These are phyloP conservation scores for Citropsis articulata DNA, from an alignment of 345 rosid genomes.

Conservation along the genomic window DNA sequence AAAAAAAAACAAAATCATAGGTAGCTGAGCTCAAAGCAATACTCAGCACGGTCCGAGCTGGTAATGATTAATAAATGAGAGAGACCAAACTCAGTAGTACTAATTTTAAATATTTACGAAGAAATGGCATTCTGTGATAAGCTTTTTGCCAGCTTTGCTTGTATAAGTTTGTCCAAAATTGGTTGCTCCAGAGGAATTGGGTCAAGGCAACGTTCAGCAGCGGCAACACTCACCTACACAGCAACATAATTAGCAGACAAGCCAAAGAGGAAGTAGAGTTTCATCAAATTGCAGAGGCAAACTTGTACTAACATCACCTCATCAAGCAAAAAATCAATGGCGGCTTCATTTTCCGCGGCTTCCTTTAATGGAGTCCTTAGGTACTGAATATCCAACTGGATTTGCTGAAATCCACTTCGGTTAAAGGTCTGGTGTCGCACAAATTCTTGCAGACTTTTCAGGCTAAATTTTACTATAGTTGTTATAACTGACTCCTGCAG, in stretches of 20 bases:
- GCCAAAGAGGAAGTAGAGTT: background rate
- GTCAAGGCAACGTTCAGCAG: constrained; percentile 91
- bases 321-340: constrained; percentile 84
- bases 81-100: too few relatives aligned
- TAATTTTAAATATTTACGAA: constrained; percentile 4
- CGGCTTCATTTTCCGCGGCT: constrained; percentile 78
- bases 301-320: constrained; percentile 50
- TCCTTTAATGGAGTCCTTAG: constrained; percentile 71
- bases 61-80: too few relatives aligned
- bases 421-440: constrained; percentile 90
- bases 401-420: constrained; percentile 97
- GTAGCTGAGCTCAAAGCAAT: too few relatives aligned
- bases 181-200: constrained; percentile 89
- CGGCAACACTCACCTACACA: constrained; percentile 85
- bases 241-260: background rate
- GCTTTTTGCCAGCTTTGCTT: constrained; percentile 67
- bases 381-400: constrained; percentile 93
- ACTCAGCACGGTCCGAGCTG: too few relatives aligned
- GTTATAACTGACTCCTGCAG: constrained; percentile 86
- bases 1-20: too few relatives aligned
- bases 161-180: constrained; percentile 89
- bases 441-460: constrained; percentile 92
- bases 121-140: constrained; percentile 26
- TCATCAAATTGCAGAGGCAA: background rate
- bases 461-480: constrained; percentile 68